phyloP scores from a whole-genome alignment of 257 asterid genomes.

The Oldenlandia corymbosa region DNA sequence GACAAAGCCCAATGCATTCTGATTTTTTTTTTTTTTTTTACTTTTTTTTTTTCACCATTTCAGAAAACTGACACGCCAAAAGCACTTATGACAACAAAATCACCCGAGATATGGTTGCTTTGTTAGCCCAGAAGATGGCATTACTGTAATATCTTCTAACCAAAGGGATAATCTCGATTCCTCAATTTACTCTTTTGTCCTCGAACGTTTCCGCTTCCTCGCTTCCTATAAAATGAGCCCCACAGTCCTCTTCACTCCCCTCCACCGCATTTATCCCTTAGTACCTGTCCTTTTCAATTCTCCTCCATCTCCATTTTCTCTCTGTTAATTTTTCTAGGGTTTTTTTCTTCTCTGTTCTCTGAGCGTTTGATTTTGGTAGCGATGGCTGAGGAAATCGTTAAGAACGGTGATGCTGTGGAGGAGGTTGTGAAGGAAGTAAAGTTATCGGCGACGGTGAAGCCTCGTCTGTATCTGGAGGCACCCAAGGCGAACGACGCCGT shows the following conservation, averaged over 20 bases:
- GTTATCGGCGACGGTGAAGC: slow-evolving; percentile 49
- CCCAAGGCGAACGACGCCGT: slow-evolving; percentile 72
- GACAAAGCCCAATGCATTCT: no score
- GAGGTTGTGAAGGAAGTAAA: slow-evolving; percentile 28
- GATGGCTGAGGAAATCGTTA: slow-evolving; percentile 40
- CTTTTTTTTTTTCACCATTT: background rate
- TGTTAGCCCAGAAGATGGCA: background rate
- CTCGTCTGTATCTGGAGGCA: slow-evolving; percentile 62
- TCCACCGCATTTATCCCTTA: background rate
- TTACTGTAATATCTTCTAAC: background rate
- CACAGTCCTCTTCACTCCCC: slow-evolving; percentile 3
- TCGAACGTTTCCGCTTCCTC: slow-evolving; percentile 43
- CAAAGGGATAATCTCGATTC: background rate
- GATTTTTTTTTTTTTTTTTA: background rate
- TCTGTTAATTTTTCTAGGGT: background rate
- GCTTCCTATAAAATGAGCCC: slow-evolving; percentile 49
- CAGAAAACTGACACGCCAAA: slow-evolving; percentile 13
- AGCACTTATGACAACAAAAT: slow-evolving; percentile 8
- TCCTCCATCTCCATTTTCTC: slow-evolving; percentile 13
- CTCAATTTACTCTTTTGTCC: background rate
- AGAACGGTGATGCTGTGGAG: slow-evolving; percentile 27
- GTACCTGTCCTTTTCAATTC: no score
- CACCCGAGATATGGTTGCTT: background rate
- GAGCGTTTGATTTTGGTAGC: background rate
- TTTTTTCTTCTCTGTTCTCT: background rate